These are phyloP conservation scores for Plasmodium relictum DNA, from an alignment of 169 alveolate species.

Conservation along the genomic window DNA sequence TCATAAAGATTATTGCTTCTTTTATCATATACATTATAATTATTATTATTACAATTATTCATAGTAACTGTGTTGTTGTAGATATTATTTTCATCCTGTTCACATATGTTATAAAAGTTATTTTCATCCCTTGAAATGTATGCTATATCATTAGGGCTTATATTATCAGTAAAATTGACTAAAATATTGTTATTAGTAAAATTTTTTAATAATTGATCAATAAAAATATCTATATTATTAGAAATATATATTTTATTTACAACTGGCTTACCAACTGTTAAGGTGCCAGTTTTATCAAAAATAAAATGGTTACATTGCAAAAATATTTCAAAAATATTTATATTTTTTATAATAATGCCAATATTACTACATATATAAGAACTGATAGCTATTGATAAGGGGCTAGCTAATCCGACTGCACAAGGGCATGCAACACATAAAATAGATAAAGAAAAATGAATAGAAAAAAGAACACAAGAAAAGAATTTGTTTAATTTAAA, in stretches of 20 bases:
- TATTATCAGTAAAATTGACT: slow-evolving; percentile 5
- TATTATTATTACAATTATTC: not conserved
- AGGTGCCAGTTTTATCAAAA: slow-evolving; percentile 73
- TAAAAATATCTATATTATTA: slow-evolving; percentile 37
- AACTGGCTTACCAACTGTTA: slow-evolving; percentile 76
- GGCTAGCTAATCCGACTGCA: slow-evolving; percentile 78
- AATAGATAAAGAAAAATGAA: slow-evolving; percentile 71
- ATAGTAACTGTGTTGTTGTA: not conserved
- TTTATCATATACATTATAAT: not conserved
- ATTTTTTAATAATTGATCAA: slow-evolving; percentile 54
- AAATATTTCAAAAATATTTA: slow-evolving; percentile 58
- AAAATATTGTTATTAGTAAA: slow-evolving; percentile 12
- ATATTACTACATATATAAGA: slow-evolving; percentile 68
- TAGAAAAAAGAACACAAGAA: slow-evolving; percentile 62
- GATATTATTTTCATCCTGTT: not conserved
- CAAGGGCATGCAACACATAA: slow-evolving; percentile 77
- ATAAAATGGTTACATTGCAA: slow-evolving; percentile 72
- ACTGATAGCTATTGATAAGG: slow-evolving; percentile 69
- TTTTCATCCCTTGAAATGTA: not conserved
- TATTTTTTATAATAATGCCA: slow-evolving; percentile 69
- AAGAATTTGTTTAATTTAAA: slow-evolving; percentile 46
- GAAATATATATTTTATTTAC: slow-evolving; percentile 60
- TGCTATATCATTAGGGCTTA: not conserved
- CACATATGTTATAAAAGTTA: not conserved
- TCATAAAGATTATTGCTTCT: no score